These are phyloP conservation scores for Penicillium canariense DNA, from an alignment of 495 filamentous ascomycete species.

Conservation along the genomic window DNA sequence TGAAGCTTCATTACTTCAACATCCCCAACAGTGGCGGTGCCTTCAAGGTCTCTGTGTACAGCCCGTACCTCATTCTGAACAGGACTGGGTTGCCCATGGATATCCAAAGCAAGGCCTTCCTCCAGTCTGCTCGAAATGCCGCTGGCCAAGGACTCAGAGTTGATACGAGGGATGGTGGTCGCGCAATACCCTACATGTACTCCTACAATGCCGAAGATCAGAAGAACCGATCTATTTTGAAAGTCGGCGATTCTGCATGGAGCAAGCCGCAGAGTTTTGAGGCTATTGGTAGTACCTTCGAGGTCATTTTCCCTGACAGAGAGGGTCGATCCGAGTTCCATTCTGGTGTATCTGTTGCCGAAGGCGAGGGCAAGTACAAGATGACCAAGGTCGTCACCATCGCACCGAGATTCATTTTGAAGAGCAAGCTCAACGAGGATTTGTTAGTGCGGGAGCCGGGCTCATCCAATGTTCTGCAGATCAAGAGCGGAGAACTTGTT, in stretches of 20 bases:
- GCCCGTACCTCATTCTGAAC: slow-evolving; percentile 91
- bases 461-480: slow-evolving; percentile 73
- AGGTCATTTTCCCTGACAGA: slow-evolving; percentile 74
- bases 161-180: slow-evolving; percentile 47
- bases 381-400: slow-evolving; percentile 91
- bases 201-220: slow-evolving; percentile 83
- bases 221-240: slow-evolving; percentile 82
- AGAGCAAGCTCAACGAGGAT: slow-evolving; percentile 87
- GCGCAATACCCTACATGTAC: slow-evolving; percentile 91
- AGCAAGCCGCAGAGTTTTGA: slow-evolving; percentile 98
- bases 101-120: slow-evolving; percentile 82
- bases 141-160: slow-evolving; percentile 69
- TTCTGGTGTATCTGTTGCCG: slow-evolving; percentile 79
- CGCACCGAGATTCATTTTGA: slow-evolving; percentile 89
- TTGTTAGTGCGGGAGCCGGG: slow-evolving; percentile 85
- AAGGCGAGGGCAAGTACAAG: slow-evolving; percentile 97
- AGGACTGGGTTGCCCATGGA: slow-evolving; percentile 88
- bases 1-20: slow-evolving; percentile 90
- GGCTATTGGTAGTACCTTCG: slow-evolving; percentile 89
- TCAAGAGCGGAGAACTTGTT: slow-evolving; percentile 72
- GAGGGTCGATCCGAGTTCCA: slow-evolving; percentile 78
- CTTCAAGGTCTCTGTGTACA: slow-evolving; percentile 91
- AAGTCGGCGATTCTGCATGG: slow-evolving; percentile 86
- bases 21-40: slow-evolving; percentile 91
- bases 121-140: slow-evolving; percentile 76